These are phyloP conservation scores for Alternaria burnsii DNA, from an alignment of 2,329 filamentous ascomycete genomes.

Conservation along the genomic window DNA sequence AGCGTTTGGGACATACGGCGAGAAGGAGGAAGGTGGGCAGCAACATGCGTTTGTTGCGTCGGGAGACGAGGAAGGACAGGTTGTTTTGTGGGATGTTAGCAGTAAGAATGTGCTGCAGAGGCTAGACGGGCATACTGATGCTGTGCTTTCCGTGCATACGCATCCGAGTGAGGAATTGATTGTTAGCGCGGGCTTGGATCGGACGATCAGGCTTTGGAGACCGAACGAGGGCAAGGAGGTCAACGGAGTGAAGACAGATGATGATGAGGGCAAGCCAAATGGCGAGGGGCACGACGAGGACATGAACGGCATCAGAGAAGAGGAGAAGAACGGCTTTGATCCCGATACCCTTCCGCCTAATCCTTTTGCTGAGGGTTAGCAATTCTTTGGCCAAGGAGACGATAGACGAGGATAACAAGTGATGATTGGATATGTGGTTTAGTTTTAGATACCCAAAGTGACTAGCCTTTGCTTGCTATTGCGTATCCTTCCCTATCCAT, in stretches of 20 bases:
- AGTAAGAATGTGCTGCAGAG: conserved; percentile 83
- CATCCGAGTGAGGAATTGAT: conserved; percentile 63
- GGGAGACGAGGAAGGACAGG: conserved; percentile 85
- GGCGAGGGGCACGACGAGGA: background rate
- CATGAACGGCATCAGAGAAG: conserved; percentile 1
- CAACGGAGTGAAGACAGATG: background rate
- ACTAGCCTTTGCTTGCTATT: background rate
- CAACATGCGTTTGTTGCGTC: conserved; percentile 73
- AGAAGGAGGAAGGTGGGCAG: conserved; percentile 20
- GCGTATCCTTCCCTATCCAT: no score
- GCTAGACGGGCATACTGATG: conserved; percentile 64
- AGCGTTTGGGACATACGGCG: conserved; percentile 75
- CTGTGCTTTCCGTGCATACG: conserved; percentile 68
- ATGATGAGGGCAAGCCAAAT: background rate
- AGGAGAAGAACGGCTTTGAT: conserved; percentile 28
- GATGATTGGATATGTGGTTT: background rate
- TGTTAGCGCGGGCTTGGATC: conserved; percentile 70
- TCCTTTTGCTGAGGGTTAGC: conserved; percentile 25
- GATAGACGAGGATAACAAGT: background rate
- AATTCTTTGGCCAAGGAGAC: background rate
- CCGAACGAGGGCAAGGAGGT: conserved; percentile 1
- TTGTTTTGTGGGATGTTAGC: conserved; percentile 90
- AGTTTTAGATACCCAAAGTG: conserved; percentile 11
- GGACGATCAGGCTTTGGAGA: conserved; percentile 68
- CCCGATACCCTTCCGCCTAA: conserved; percentile 31